phyloP scores from a whole-genome alignment of 768 basidiomycete species.

The Xanthoconium stramineum region DNA sequence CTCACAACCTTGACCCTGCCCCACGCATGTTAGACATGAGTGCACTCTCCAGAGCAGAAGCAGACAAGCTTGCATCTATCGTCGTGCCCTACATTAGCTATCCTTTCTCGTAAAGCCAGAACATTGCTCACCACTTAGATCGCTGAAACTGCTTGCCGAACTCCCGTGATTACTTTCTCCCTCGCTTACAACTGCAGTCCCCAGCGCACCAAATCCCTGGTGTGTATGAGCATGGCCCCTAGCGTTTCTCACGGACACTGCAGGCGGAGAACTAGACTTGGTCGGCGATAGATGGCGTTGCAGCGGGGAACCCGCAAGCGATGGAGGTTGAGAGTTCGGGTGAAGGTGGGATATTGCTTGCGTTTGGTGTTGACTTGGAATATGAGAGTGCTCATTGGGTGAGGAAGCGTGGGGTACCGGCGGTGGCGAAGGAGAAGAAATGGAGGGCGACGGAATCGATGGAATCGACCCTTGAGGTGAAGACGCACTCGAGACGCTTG shows the following conservation, averaged over 20 bases:
- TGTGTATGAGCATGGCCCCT: conserved; percentile 48
- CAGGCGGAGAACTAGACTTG: conserved; percentile 63
- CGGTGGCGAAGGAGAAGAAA: conserved; percentile 45
- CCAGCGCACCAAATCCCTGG: conserved; percentile 41
- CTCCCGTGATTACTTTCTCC: conserved; percentile 66
- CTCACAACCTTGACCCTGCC: conserved; percentile 69
- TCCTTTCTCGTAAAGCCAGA: neutral
- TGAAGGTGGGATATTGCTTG: conserved; percentile 11
- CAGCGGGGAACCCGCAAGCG: conserved; percentile 34
- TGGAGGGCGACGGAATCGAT: conserved; percentile 72
- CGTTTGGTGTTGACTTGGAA: conserved; percentile 3
- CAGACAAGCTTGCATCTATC: conserved; percentile 69
- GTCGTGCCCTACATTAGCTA: neutral
- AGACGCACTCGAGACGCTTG: conserved; percentile 69
- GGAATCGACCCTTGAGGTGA: conserved; percentile 80
- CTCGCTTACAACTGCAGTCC: conserved; percentile 44
- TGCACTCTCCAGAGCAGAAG: conserved; percentile 78
- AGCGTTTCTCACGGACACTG: conserved; percentile 52
- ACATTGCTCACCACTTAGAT: conserved; percentile 66
- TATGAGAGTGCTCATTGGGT: neutral
- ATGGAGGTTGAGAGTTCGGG: conserved; percentile 14
- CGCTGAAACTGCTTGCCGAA: conserved; percentile 80
- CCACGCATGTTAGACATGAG: conserved; percentile 70
- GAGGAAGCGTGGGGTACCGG: conserved; percentile 34
- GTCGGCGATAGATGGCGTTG: conserved; percentile 48